Conservation (phyloP, 2,329 filamentous ascomycete species). For the Fusarium irregulare region DNA sequence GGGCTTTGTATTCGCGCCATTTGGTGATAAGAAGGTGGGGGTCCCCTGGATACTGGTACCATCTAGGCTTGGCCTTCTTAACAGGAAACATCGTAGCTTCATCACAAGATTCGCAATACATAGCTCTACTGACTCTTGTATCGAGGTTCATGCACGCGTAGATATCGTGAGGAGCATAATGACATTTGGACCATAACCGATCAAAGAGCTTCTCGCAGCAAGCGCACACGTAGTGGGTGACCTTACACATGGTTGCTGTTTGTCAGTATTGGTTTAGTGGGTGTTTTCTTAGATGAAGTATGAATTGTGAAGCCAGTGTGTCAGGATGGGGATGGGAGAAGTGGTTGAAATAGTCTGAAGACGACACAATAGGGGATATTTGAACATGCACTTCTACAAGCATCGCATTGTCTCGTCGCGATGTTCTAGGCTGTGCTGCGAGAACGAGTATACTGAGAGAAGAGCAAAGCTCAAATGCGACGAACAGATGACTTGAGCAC, state of each 20-base stretch:
- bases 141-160: not conserved
- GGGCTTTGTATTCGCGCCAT: not conserved
- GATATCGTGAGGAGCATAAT: not conserved
- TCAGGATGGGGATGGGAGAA: not conserved
- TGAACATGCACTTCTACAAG: not conserved
- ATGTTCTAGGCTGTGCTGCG: not conserved
- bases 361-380: accelerated
- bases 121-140: not conserved
- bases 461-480: accelerated
- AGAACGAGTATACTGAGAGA: not conserved
- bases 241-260: not conserved
- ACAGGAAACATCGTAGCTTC: not conserved
- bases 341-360: not conserved
- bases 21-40: not conserved
- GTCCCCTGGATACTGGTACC: no score
- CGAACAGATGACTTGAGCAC: not conserved
- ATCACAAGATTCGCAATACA: not conserved
- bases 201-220: not conserved
- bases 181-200: not conserved
- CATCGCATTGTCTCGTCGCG: accelerated
- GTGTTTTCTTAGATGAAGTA: not conserved
- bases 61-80: not conserved
- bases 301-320: not conserved
- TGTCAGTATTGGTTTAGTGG: not conserved
- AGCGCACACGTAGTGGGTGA: not conserved